Base-by-base conservation (phyloP, 768 basidiomycete genomes). In the Auriscalpium microsporum region DNA sequence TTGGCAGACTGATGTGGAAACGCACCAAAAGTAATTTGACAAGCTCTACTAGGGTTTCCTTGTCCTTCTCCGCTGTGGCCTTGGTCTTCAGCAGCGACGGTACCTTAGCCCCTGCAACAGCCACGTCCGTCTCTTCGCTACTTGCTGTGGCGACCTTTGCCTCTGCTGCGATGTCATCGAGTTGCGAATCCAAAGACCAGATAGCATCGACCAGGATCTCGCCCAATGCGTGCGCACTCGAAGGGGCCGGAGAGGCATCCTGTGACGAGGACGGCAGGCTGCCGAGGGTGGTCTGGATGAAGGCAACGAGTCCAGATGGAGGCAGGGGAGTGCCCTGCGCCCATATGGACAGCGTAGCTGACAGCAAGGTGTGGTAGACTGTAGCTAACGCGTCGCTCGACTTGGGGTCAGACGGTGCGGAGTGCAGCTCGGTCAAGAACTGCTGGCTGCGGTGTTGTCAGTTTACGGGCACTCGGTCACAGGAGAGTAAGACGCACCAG, bases 161-260 rank as follows among this genome's bases (percentile, higher is more conserved):
- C 60, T 89, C 86, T 13, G 69, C 67, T 37, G 85, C 60, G 33
- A 83, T 68, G 63, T 90, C 89, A 55, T 93, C 90, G 56, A 92
- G 68, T 59, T 86, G 81, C 38, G 80, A 75, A 69, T 93, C 91
- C 46, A 88, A 67, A 17, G 88, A 78, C 91, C 91, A 94, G 46
- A 90, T 75, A 63, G 87, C 75, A 65, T 94, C 91, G 19, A 94
- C 78, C 3, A 93, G 72, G 47, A 81, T 68, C 62, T 90, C 88
- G 10, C 84, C 84, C 54, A 91, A 81, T 0, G 75, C 61, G 0
- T 70, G 58, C 3, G 69, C 71, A 58, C 76, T 74, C 8, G 74
- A 68, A 10, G 75, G 72, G 48, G 73, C 68, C 16, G 68, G 59
- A 28, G 64, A 65, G 3, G 64, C 56, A 11, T 67, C 66, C 33